A percentile compares a stretch with the other conserved stretches of the same genome.
Evolutionary conservation across 2,329 filamentous ascomycete genomes (phyloP).

Genomic region (Trichoderma atroviride): DNA sequence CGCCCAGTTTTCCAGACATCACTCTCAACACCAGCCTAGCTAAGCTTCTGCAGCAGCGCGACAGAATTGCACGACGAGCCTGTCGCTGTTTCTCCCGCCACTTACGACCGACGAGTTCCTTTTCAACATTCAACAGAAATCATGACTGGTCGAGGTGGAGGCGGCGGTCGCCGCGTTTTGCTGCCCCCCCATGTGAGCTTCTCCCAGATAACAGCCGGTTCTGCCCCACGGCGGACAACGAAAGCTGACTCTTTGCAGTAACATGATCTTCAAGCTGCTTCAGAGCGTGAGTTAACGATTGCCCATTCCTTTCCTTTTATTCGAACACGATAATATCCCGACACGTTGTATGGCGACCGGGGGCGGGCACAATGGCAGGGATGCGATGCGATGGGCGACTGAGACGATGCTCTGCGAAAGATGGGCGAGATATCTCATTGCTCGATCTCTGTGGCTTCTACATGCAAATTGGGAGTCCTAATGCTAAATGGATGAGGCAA

Average conservation of each 20-base stretch:
- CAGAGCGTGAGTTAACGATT: conserved; percentile 51
- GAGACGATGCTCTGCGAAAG: neutral
- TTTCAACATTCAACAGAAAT: conserved; percentile 1
- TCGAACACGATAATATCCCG: neutral
- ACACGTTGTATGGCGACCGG: neutral
- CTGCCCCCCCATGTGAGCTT: conserved; percentile 57
- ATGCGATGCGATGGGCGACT: neutral
- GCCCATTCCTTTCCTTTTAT: neutral
- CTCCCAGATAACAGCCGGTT: neutral
- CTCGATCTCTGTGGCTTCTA: neutral
- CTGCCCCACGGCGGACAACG: conserved; percentile 10
- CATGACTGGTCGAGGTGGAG: conserved; percentile 64
- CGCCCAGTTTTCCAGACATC: conserved; percentile 11
- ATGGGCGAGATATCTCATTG: neutral
- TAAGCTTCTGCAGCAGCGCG: conserved; percentile 12
- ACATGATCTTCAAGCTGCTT: conserved; percentile 72
- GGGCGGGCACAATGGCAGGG: neutral
- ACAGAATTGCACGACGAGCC: neutral
- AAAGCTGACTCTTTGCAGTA: conserved; percentile 42
- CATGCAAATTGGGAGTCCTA: neutral
- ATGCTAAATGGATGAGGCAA: neutral
- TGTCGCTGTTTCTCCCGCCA: neutral
- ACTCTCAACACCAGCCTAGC: conserved; percentile 15
- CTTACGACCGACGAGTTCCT: neutral
- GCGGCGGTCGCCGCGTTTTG: conserved; percentile 61